These are phyloP conservation scores for Xylaria curta DNA, from an alignment of 495 filamentous ascomycete species.

Conservation along the genomic window DNA sequence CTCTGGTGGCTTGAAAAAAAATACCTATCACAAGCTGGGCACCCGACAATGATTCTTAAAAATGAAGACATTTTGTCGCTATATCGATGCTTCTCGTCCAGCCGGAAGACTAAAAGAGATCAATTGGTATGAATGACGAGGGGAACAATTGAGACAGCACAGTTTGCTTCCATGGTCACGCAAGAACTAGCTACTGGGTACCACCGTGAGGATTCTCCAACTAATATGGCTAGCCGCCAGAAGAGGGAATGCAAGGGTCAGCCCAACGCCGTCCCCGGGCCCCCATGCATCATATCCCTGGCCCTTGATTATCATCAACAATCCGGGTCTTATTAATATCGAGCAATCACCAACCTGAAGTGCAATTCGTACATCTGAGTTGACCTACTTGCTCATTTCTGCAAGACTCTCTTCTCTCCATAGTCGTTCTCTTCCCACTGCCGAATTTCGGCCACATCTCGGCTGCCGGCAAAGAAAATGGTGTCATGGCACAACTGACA, in stretches of 20 bases:
- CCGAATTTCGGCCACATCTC: slow-evolving; percentile 17
- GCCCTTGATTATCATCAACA: slow-evolving; percentile 28
- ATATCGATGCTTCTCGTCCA: not conserved
- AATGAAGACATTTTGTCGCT: not conserved
- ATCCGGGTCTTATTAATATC: slow-evolving; percentile 30
- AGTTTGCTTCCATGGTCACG: slow-evolving; percentile 22
- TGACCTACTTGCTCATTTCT: slow-evolving; percentile 16
- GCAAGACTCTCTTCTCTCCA: not conserved
- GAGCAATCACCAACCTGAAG: slow-evolving; percentile 28
- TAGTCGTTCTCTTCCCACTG: not conserved
- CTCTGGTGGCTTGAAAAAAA: slow-evolving; percentile 22
- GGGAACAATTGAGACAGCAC: slow-evolving; percentile 21
- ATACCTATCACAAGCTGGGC: slow-evolving; percentile 22
- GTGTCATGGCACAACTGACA: slow-evolving; percentile 25
- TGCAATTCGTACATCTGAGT: slow-evolving; percentile 18
- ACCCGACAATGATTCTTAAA: slow-evolving; percentile 9
- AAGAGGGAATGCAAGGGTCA: slow-evolving; percentile 31
- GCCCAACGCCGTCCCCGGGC: slow-evolving; percentile 31
- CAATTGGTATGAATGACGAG: not conserved
- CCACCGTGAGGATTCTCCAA: slow-evolving; percentile 29
- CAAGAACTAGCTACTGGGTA: slow-evolving; percentile 24
- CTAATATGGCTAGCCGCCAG: slow-evolving; percentile 29
- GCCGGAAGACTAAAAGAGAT: not conserved
- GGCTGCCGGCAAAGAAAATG: slow-evolving; percentile 19
- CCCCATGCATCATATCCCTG: slow-evolving; percentile 31